A percentile compares a stretch with the other conserved stretches of the same genome.
Evolutionary conservation across 2,329 filamentous ascomycete genomes (phyloP).

Genomic region (Xylaria sp.): DNA sequence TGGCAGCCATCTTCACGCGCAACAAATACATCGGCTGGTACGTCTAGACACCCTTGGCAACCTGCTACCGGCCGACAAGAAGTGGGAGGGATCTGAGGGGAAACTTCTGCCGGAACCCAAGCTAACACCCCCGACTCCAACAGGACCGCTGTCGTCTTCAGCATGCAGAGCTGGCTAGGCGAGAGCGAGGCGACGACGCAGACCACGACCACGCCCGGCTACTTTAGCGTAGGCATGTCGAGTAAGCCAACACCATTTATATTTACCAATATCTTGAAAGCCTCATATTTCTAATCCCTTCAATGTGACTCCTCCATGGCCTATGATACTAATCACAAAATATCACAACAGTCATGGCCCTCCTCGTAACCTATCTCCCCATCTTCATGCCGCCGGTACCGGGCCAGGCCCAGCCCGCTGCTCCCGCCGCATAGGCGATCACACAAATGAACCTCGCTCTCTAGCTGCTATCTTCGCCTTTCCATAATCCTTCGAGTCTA

Average conservation of each 20-base stretch:
- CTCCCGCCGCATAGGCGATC: conserved; percentile 42
- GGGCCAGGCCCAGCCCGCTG: conserved; percentile 31
- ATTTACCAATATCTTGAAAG: too few relatives aligned
- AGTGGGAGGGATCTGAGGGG: background rate
- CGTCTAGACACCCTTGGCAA: background rate
- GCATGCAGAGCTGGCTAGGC: conserved; percentile 77
- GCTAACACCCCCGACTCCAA: conserved; percentile 1
- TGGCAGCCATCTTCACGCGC: conserved; percentile 93
- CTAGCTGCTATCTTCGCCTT: too few relatives aligned
- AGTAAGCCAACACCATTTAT: conserved; percentile 49
- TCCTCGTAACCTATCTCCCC: conserved; percentile 58
- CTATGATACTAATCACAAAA: background rate
- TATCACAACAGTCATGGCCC: conserved; percentile 63
- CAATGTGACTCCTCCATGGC: background rate
- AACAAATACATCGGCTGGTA: conserved; percentile 77
- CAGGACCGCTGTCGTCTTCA: conserved; percentile 72
- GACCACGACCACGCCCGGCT: conserved; percentile 69
- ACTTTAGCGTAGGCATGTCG: conserved; percentile 79
- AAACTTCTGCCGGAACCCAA: background rate
- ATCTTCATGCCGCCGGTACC: conserved; percentile 54
- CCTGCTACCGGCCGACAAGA: too few relatives aligned
- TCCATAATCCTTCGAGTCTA: too few relatives aligned
- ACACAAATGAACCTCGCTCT: background rate
- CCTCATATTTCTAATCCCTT: too few relatives aligned
- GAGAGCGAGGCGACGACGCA: conserved; percentile 72